phyloP scores from a whole-genome alignment of 2,329 filamentous ascomycete genomes.

The Calcarisporium arbuscula region DNA sequence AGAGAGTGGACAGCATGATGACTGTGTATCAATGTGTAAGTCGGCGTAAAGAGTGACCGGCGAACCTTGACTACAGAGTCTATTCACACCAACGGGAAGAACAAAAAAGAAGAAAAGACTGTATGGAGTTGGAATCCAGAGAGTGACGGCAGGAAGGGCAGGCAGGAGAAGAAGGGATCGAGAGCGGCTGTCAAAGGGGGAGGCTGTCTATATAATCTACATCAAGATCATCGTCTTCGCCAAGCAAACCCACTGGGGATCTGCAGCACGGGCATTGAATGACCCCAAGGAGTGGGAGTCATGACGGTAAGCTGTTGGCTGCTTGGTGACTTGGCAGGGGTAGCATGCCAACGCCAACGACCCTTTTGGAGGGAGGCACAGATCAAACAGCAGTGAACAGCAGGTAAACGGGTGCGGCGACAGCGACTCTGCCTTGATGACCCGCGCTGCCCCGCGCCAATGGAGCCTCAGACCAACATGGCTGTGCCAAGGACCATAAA shows the following conservation, averaged over 20 bases:
- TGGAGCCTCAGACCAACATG: neutral
- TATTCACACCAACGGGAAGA: neutral
- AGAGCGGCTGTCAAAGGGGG: neutral
- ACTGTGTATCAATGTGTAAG: constrained; percentile 4
- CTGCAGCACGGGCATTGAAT: neutral
- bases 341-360: too few relatives aligned
- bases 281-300: neutral
- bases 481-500: neutral
- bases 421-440: neutral
- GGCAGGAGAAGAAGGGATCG: neutral
- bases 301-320: neutral
- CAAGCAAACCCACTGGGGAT: neutral
- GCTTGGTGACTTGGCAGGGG: too few relatives aligned
- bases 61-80: constrained; percentile 1
- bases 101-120: constrained; percentile 7
- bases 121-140: constrained; percentile 1
- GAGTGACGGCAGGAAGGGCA: too few relatives aligned
- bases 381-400: neutral
- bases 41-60: constrained; percentile 21
- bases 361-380: neutral
- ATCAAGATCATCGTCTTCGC: neutral
- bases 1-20: constrained; percentile 24
- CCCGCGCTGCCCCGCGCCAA: neutral
- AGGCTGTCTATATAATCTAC: neutral
- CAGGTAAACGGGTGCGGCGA: neutral